Conservation (phyloP, 257 asterid species). For the Leonotis leonurus region DNA sequence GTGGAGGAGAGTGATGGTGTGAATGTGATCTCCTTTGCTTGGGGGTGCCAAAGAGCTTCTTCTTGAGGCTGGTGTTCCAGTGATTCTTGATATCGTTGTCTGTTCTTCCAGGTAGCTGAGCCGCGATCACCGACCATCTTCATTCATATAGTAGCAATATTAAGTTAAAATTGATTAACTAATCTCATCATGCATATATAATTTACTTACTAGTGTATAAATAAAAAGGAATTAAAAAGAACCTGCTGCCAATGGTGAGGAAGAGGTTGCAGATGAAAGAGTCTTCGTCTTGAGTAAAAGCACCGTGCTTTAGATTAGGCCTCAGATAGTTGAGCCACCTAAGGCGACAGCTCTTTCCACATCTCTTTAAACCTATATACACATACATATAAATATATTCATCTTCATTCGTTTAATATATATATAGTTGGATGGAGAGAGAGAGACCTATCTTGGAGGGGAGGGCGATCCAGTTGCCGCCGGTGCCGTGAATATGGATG, state of each 20-base stretch:
- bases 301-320: constrained; percentile 39
- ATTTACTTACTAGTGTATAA: background rate
- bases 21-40: constrained; percentile 5
- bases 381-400: background rate
- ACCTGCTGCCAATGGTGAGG: constrained; percentile 36
- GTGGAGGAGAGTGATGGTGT: background rate
- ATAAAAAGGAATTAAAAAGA: too few species aligned
- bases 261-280: constrained; percentile 32
- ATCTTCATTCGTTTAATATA: too few species aligned
- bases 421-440: background rate
- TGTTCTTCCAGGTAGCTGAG: constrained; percentile 36
- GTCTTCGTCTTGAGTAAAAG: constrained; percentile 33
- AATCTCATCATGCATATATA: background rate
- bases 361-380: constrained; percentile 29
- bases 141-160: too few species aligned
- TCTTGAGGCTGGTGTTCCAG: constrained; percentile 36
- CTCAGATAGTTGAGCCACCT: constrained; percentile 38
- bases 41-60: constrained; percentile 30
- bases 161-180: background rate
- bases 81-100: constrained; percentile 39
- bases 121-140: constrained; percentile 40
- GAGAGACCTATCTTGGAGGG: constrained; percentile 27
- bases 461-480: constrained; percentile 37
- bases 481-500: constrained; percentile 29
- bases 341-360: constrained; percentile 39